Conservation (phyloP, 306 rosid genomes). For the Vigna hirtella region DNA sequence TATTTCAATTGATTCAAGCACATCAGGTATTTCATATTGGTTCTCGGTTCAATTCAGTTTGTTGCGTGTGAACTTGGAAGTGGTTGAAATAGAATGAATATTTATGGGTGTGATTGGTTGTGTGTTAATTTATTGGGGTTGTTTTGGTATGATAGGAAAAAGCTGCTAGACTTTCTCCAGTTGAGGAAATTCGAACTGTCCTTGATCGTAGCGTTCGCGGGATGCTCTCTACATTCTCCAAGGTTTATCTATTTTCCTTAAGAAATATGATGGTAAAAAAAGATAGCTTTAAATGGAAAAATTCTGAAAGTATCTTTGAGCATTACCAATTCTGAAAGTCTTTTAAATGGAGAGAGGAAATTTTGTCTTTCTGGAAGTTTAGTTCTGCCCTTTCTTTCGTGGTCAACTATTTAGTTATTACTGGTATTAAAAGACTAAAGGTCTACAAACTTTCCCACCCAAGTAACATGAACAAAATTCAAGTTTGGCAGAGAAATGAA, state of each 20-base stretch:
- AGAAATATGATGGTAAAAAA: not conserved
- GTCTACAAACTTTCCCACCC: slow-evolving; percentile 9
- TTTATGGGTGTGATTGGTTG: not conserved
- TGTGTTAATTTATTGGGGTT: slow-evolving; percentile 8
- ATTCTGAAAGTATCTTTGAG: slow-evolving; percentile 18
- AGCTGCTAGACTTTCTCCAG: slow-evolving; percentile 79
- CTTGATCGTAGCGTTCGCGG: slow-evolving; percentile 80
- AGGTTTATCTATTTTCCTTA: slow-evolving; percentile 56
- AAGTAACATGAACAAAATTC: not conserved
- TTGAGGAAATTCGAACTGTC: slow-evolving; percentile 79
- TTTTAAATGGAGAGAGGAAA: not conserved
- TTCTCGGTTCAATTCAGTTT: slow-evolving; percentile 9
- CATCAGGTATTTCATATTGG: slow-evolving; percentile 70
- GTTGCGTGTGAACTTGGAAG: slow-evolving; percentile 7
- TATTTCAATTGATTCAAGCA: slow-evolving; percentile 72
- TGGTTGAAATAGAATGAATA: not conserved
- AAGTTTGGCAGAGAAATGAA: slow-evolving; percentile 24
- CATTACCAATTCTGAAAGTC: not conserved
- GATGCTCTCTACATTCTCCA: slow-evolving; percentile 81
- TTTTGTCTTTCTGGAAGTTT: slow-evolving; percentile 25
- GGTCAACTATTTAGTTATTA: not conserved
- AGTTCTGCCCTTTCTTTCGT: slow-evolving; percentile 12
- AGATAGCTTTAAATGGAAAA: not conserved
- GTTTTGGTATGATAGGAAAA: slow-evolving; percentile 65
- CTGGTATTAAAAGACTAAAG: not conserved